These are phyloP conservation scores for Fonsecaea nubica DNA, from an alignment of 2,329 filamentous ascomycete species.

Conservation along the genomic window DNA sequence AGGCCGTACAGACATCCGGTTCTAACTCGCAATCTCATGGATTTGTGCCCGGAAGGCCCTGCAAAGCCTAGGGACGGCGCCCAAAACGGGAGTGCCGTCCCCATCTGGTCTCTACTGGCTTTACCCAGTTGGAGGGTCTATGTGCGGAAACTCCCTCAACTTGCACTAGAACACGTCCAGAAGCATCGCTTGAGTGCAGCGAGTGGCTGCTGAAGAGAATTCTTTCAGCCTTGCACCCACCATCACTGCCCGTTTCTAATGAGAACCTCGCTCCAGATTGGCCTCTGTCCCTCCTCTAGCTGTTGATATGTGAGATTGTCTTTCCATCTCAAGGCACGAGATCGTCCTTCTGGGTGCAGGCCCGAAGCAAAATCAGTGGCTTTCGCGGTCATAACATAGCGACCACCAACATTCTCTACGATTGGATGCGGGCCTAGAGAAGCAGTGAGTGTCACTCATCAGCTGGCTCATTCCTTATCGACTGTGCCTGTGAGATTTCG, in stretches of 20 bases:
- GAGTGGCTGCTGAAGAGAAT: not conserved
- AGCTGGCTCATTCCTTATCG: not conserved
- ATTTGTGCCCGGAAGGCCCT: not conserved
- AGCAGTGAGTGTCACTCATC: not conserved
- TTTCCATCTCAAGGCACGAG: not conserved
- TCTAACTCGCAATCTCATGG: not conserved
- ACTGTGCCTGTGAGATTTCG: not conserved
- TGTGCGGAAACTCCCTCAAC: not conserved
- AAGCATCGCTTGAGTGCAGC: not conserved
- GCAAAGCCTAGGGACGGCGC: not conserved
- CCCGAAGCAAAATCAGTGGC: not conserved
- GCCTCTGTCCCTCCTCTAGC: not conserved
- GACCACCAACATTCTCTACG: not conserved
- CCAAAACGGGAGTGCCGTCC: not conserved
- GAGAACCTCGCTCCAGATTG: not conserved
- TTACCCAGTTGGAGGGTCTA: not conserved
- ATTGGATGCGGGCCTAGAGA: not conserved
- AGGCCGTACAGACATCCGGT: not conserved
- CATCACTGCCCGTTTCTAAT: not conserved
- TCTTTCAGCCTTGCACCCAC: slow-evolving; percentile 3
- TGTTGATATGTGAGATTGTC: not conserved
- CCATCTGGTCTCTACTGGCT: not conserved
- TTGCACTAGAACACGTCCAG: not conserved
- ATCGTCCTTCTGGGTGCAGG: not conserved
- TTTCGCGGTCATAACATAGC: not conserved